Conservation (phyloP, 768 basidiomycete genomes). For the Clavulina sp. region DNA sequence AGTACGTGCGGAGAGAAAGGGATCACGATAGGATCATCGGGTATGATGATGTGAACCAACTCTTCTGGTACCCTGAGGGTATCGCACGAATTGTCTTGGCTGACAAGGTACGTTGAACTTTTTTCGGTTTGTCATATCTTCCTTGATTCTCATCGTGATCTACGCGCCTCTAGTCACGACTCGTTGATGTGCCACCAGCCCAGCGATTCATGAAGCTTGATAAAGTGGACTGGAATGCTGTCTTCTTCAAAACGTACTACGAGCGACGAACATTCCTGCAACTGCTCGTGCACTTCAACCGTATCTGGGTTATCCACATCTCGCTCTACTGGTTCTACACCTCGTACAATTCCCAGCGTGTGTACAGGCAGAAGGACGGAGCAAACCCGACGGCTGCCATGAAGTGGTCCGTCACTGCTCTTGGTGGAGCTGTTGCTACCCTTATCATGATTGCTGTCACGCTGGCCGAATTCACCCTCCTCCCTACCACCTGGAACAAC, state of each 20-base stretch:
- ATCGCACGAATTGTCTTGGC: slow-evolving; percentile 77
- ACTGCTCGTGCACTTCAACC: slow-evolving; percentile 97
- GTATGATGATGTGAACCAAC: slow-evolving; percentile 96
- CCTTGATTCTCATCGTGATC: background rate
- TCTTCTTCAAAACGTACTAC: slow-evolving; percentile 97
- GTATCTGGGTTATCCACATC: slow-evolving; percentile 96
- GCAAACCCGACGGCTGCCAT: slow-evolving; percentile 45
- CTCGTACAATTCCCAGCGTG: slow-evolving; percentile 73
- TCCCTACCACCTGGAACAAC: slow-evolving; percentile 99
- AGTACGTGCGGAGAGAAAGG: slow-evolving; percentile 80
- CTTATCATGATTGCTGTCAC: slow-evolving; percentile 93
- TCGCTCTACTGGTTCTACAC: slow-evolving; percentile 95
- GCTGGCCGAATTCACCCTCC: slow-evolving; percentile 88
- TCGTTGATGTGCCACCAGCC: slow-evolving; percentile 78
- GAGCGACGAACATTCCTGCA: slow-evolving; percentile 96
- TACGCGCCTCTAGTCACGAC: slow-evolving; percentile 48
- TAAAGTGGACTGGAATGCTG: slow-evolving; percentile 88
- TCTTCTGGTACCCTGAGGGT: slow-evolving; percentile 99
- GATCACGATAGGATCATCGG: slow-evolving; percentile 94
- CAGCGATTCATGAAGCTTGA: slow-evolving; percentile 96
- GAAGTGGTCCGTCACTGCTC: slow-evolving; percentile 83
- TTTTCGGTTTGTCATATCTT: background rate
- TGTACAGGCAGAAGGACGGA: slow-evolving; percentile 31
- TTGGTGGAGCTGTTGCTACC: slow-evolving; percentile 89
- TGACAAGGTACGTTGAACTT: slow-evolving; percentile 48